These are phyloP conservation scores for Cryomyces minteri DNA, from an alignment of 495 filamentous ascomycete genomes.

Conservation along the genomic window DNA sequence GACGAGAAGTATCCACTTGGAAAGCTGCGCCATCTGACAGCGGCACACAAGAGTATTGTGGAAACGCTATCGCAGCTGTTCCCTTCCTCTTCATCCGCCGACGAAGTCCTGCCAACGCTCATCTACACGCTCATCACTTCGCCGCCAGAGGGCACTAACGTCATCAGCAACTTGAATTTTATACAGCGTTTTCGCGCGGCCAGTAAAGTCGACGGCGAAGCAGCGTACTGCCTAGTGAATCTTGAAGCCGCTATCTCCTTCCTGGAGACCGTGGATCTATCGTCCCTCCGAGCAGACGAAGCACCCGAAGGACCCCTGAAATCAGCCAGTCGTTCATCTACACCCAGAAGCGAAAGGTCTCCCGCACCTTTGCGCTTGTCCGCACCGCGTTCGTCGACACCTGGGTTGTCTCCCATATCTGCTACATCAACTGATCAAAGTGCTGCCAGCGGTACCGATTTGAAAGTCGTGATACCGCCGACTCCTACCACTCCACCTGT, in stretches of 20 bases:
- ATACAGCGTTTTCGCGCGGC: slow-evolving; percentile 84
- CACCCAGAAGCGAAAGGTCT: slow-evolving; percentile 33
- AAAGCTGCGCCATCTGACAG: slow-evolving; percentile 77
- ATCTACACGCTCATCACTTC: slow-evolving; percentile 91
- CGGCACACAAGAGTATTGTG: slow-evolving; percentile 84
- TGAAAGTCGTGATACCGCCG: no score
- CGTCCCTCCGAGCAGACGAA: slow-evolving; percentile 76
- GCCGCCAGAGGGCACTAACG: slow-evolving; percentile 67
- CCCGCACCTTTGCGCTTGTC: slow-evolving; percentile 18
- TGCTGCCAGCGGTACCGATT: slow-evolving; percentile 8
- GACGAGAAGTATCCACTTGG: slow-evolving; percentile 72
- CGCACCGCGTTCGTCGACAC: slow-evolving; percentile 1
- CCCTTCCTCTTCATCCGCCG: slow-evolving; percentile 83
- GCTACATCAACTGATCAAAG: slow-evolving; percentile 12
- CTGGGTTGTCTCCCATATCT: slow-evolving; percentile 3
- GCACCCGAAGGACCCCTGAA: slow-evolving; percentile 42
- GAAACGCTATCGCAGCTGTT: slow-evolving; percentile 57
- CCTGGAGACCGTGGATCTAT: slow-evolving; percentile 91
- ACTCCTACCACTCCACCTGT: slow-evolving; percentile 17
- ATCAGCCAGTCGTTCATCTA: slow-evolving; percentile 28
- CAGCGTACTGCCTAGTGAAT: slow-evolving; percentile 90
- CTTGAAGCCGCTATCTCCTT: slow-evolving; percentile 91
- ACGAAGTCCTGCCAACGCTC: slow-evolving; percentile 89
- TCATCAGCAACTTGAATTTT: slow-evolving; percentile 85
- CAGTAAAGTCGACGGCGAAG: slow-evolving; percentile 75